Evolutionary conservation across 1,139 yeast genomes (phyloP).

Genomic region (Suhomyces bolitotheri): DNA sequence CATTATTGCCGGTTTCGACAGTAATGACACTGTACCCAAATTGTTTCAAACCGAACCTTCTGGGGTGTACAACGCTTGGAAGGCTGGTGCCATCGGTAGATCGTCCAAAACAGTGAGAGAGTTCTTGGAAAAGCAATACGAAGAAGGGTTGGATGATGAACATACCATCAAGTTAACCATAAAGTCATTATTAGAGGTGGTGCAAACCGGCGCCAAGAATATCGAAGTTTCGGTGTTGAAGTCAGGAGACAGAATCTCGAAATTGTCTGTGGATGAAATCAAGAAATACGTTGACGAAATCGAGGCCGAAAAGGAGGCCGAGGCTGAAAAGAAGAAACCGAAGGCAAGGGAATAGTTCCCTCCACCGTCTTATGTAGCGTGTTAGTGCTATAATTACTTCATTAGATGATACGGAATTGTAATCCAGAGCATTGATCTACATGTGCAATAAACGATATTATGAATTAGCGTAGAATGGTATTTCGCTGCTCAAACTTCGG

Average conservation of each 20-base stretch:
- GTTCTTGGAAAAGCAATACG: slow-evolving; percentile 87
- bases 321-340: slow-evolving; percentile 82
- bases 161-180: slow-evolving; percentile 81
- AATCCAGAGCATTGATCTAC: too few relatives aligned
- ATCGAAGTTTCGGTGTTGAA: slow-evolving; percentile 89
- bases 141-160: slow-evolving; percentile 68
- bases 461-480: too few relatives aligned
- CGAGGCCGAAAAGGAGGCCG: slow-evolving; percentile 89
- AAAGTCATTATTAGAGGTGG: slow-evolving; percentile 88
- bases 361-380: background rate
- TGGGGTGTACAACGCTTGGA: slow-evolving; percentile 98
- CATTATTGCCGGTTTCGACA: slow-evolving; percentile 92
- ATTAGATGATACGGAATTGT: slow-evolving; percentile 3
- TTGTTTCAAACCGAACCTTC: slow-evolving; percentile 96
- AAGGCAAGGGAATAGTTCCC: slow-evolving; percentile 38
- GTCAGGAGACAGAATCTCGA: slow-evolving; percentile 57
- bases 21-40: slow-evolving; percentile 75
- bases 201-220: slow-evolving; percentile 96
- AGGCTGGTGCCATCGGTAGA: slow-evolving; percentile 96
- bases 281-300: slow-evolving; percentile 76
- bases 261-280: slow-evolving; percentile 70
- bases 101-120: slow-evolving; percentile 95
- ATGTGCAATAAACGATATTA: too few relatives aligned
- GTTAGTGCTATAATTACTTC: background rate
- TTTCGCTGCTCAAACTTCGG: too few relatives aligned